A percentile compares a stretch with the other conserved stretches of the same genome.
phyloP scores from a whole-genome alignment of 257 asterid species.

The Nicotiana undulata region DNA sequence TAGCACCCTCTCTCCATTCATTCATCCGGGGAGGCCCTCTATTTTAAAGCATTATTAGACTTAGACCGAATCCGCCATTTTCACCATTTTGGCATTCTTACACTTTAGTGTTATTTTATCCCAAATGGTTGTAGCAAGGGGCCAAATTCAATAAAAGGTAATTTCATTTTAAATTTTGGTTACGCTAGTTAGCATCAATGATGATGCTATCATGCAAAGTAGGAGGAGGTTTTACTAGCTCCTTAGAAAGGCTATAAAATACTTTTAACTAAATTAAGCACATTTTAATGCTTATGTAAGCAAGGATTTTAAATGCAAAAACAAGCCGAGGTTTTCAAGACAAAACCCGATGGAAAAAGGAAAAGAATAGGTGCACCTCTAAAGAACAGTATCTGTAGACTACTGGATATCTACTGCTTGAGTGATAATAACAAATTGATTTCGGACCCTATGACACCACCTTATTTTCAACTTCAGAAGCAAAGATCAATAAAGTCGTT shows the following conservation, averaged over 20 bases:
- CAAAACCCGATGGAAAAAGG: neutral
- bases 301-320: neutral
- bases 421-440: neutral
- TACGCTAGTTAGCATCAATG: neutral
- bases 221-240: neutral
- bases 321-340: neutral
- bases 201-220: neutral
- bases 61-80: neutral
- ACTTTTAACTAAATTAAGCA: neutral
- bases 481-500: neutral
- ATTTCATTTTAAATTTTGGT: neutral
- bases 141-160: neutral
- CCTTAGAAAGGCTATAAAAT: neutral
- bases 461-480: neutral
- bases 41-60: neutral
- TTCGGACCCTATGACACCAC: neutral
- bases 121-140: neutral
- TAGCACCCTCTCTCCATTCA: neutral
- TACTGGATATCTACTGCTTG: neutral
- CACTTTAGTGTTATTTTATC: neutral
- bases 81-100: neutral
- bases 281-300: neutral
- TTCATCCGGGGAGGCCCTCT: neutral
- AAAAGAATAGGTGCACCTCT: neutral
- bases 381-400: neutral